Evolutionary conservation across 23 red algal genomes (phyloP).

Genomic region (Gracilariopsis chorda): DNA sequence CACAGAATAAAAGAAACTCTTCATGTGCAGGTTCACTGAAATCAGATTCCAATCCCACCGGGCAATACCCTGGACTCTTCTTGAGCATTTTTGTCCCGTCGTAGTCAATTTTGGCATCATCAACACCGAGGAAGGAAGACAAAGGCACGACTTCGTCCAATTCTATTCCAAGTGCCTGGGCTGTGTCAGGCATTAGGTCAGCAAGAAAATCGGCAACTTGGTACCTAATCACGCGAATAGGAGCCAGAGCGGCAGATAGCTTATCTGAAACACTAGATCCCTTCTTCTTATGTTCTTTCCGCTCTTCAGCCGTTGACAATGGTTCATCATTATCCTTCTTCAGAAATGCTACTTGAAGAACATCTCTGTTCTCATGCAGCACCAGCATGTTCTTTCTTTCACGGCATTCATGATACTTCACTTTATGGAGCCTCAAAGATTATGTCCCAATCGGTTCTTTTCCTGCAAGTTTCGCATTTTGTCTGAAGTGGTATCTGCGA

Average conservation of each 20-base stretch:
- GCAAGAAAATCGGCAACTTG: constrained; percentile 25
- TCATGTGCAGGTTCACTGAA: constrained; percentile 57
- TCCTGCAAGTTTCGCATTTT: constrained; percentile 33
- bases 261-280: background rate
- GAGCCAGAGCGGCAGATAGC: background rate
- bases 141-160: constrained; percentile 54
- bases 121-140: background rate
- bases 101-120: constrained; percentile 30
- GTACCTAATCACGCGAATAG: constrained; percentile 41
- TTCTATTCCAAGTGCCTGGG: constrained; percentile 52
- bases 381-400: constrained; percentile 3
- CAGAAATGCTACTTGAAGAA: background rate
- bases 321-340: background rate
- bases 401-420: constrained; percentile 2
- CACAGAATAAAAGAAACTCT: constrained; percentile 72
- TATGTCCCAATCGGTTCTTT: constrained; percentile 3
- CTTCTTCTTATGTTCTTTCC: background rate
- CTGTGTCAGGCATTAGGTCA: constrained; percentile 65
- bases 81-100: constrained; percentile 52
- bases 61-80: constrained; percentile 55
- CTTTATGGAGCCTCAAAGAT: constrained; percentile 14
- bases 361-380: constrained; percentile 27
- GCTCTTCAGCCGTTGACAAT: background rate
- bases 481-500: constrained; percentile 23
- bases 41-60: constrained; percentile 60